Base-by-base conservation (phyloP, 1,284 basidiomycete genomes). In the Bjerkandera adusta region DNA sequence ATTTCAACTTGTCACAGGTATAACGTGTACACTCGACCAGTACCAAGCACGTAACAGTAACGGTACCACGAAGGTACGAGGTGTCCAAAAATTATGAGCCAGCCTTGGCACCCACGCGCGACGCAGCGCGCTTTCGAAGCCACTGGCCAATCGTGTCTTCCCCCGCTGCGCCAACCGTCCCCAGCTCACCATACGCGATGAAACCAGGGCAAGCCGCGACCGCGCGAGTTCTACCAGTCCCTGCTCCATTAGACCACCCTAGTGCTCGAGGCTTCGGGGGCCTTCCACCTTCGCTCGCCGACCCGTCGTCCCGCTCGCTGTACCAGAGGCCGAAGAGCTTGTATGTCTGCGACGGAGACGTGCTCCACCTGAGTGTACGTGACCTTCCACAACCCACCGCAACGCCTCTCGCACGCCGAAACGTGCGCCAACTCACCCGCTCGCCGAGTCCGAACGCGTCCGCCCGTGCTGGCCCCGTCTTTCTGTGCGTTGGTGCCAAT, bases 211-310 rank as follows among this genome's bases (percentile, higher is more conserved):
- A 39, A 29, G 34, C 46, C 24, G 34, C 46, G 40, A 40, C 47
- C 48, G 48, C 48, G 37, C 35, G 48, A 38, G 44, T 53, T 53
- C 51, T 30, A 44, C 36, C 36, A 42, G 44, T 34, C 25, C 48
- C 45, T 53, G 51, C 51, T 49, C 51, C 44, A 37, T 36, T 25
- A 44, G 18, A 6, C 15, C 20, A 18, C 37, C 51, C 51, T 53
- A 50, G 48, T 50, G 48, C 51, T 35, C 51, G 27, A 51, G 51
- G 48, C 51, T 47, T 53, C 51, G 48, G 51, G 32, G 51, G 44
- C 50, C 34, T 47, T 47, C 41, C 42, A 26, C 20, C 38, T n/a
- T 21, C 7, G 20, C 15, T 10, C n/a, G 15, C 16, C 21, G 27
- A 21, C 47, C 45, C 34, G 22, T 47, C 49, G 40, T 47, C 32